Evolutionary conservation across 208 protist genomes (phyloP).

Genomic region (Wallacemonas sp.): DNA sequence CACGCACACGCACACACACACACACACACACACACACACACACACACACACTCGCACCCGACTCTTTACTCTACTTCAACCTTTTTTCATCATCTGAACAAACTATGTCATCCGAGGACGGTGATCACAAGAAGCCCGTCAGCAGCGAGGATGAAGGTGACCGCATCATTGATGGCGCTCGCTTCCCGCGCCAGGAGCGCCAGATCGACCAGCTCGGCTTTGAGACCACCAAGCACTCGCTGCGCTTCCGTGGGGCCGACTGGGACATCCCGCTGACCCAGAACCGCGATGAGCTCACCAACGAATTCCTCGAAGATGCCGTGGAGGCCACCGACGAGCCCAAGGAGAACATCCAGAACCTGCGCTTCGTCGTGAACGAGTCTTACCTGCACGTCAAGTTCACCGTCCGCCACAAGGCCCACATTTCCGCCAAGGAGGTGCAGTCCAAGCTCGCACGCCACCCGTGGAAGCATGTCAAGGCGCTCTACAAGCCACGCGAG

Average conservation of each 20-base stretch:
- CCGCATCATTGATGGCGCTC: conserved; percentile 68
- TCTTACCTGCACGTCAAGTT: conserved; percentile 52
- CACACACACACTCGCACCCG: conserved; percentile 1
- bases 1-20: neutral
- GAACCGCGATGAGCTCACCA: conserved; percentile 56
- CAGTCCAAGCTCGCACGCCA: conserved; percentile 48
- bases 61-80: too few species aligned
- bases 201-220: conserved; percentile 70
- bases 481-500: conserved; percentile 57
- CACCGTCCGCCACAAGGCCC: conserved; percentile 56
- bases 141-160: conserved; percentile 40
- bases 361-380: conserved; percentile 61
- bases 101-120: conserved; percentile 16
- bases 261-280: conserved; percentile 71
- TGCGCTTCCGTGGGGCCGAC: conserved; percentile 67
- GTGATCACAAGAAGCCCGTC: conserved; percentile 19
- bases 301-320: conserved; percentile 51
- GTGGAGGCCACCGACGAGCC: conserved; percentile 44
- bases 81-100: too few species aligned
- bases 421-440: conserved; percentile 39
- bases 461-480: conserved; percentile 44
- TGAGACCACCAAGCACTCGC: conserved; percentile 60
- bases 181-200: conserved; percentile 50
- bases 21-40: neutral
- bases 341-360: conserved; percentile 45